Evolutionary conservation across 495 filamentous ascomycete species (phyloP), one percentile per base, ranked within the genome.

Genomic region (Penicillium atrosanguineum): DNA sequence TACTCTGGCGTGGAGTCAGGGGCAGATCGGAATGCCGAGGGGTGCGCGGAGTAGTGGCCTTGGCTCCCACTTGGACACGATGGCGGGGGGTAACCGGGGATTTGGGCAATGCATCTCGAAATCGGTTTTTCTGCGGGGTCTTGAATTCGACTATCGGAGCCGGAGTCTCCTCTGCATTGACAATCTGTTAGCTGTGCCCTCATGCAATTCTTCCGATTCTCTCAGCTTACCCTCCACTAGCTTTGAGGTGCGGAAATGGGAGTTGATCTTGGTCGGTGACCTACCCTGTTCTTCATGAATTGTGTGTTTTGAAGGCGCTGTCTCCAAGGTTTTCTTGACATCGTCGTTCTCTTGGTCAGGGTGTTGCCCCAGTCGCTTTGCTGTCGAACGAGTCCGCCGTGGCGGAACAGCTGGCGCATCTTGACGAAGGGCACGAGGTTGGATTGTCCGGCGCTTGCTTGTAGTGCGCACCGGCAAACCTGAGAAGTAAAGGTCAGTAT

Each of bases 71-170:
- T 44, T 79, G 74, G 1, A 89, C 81, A 38, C 87, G 80, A 64
- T 88, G 89, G 40, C 82, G 79, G 1, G 88, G 88, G 1, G 88
- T 92, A 46, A 83, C 65, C 7, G 85, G 84, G 7, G 81, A 73
- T 36, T 79, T 79, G 50, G 86, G 81, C 20, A 87, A 62, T 8
- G 80, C 81, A 69, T 90, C 83, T 55, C 82, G 77, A 59, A 83
- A 86, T 56, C 88, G 75, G 18, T 84, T 80, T 11, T 89, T 90
- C 51, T 83, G 76, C 2, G 88, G 88, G 7, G 75, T 78, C 46
- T 70, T 74, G 54, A 76, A 64, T 46, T 73, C 72, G 36, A 61
- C 31, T 34, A 34, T 37, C 3, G 63, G 67, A n/a, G 59, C 53
- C 7, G 66, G 49, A 29, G 70, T 73, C 52, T 72, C 61, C 48